These are phyloP conservation scores for Saccharomyces hybrid DNA, from an alignment of 1,139 yeast species.

Conservation along the genomic window DNA sequence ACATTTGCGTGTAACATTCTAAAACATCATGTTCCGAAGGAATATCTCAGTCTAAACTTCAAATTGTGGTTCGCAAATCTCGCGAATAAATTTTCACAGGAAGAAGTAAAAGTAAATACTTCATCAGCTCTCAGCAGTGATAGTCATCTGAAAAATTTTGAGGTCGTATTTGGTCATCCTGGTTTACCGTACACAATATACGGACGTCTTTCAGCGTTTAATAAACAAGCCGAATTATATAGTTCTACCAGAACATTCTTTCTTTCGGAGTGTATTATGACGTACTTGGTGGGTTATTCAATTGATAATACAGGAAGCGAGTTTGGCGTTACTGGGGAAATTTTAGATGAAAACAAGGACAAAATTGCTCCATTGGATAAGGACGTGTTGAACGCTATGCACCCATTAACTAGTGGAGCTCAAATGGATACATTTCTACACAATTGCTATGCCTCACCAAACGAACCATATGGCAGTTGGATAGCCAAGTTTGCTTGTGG, in stretches of 20 bases:
- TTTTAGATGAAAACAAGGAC: not conserved
- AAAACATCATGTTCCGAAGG: conserved; percentile 5
- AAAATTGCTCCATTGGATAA: not conserved
- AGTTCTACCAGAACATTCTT: not conserved
- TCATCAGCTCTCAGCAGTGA: not conserved
- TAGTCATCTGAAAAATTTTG: not conserved
- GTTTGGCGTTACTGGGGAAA: not conserved
- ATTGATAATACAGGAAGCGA: not conserved
- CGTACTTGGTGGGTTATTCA: not conserved
- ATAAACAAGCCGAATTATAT: not conserved
- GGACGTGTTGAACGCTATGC: conserved; percentile 5
- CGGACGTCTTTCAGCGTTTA: not conserved
- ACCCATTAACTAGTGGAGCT: not conserved
- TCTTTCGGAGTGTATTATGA: not conserved
- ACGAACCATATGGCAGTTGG: not conserved
- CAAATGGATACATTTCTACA: not conserved
- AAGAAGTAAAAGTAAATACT: not conserved
- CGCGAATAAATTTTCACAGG: not conserved
- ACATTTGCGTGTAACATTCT: conserved; percentile 1
- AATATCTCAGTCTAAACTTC: conserved; percentile 9
- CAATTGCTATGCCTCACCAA: not conserved
- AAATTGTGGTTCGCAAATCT: conserved; percentile 12
- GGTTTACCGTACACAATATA: not conserved
- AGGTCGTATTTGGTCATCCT: not conserved
- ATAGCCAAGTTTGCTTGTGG: not conserved